Base-by-base conservation (phyloP, 208 protist genomes). In the Endotrypanum monterogeii region DNA sequence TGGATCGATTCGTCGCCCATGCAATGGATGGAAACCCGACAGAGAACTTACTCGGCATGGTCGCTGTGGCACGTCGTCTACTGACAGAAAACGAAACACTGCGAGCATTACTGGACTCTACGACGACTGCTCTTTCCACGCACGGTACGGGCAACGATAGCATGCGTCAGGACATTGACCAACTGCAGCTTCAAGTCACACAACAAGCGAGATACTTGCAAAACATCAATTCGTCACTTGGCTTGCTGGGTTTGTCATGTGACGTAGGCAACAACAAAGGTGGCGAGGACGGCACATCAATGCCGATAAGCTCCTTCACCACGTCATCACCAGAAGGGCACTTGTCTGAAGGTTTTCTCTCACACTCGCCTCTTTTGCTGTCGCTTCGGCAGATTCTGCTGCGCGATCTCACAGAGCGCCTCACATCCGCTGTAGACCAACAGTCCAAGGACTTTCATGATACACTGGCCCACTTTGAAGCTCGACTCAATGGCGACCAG, bases 311-410 rank as follows among this genome's bases (percentile, higher is more conserved):
- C 63, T 51, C 20, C 3, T 51, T n/a, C 41, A 55, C 20, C 52
- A 30, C 28, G 25, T 61, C 57, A 54, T 58, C 77, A 23, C 52
- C 5, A 57, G 78, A 16, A 2, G 73, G 48, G 67, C 56, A 71
- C 28, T 66, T 61, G 25, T 79, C 88, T 20, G 84, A 89, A 67
- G 55, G 73, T 2, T 41, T 85, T 28, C 67, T 94, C n/a, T 71
- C 85, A 0, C 74, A 76, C 46, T 89, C 92, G 0, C 89, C 89
- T 23, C 83, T 96, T 3, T 78, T 96, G 52, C 76, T 96, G 9
- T 86, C 89, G 25, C 84, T 96, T 41, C 88, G 92, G 3, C 88
- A 84, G 18, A 67, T 92, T 28, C 56, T 96, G 1, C 73, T 94
- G 28, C 83, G 85, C 51, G 92, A 96, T 68, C 37, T 96, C 46